Evolutionary conservation across 2,329 filamentous ascomycete genomes (phyloP), one percentile per base, ranked within the genome.

Genomic region (Colletotrichum higginsianum): DNA sequence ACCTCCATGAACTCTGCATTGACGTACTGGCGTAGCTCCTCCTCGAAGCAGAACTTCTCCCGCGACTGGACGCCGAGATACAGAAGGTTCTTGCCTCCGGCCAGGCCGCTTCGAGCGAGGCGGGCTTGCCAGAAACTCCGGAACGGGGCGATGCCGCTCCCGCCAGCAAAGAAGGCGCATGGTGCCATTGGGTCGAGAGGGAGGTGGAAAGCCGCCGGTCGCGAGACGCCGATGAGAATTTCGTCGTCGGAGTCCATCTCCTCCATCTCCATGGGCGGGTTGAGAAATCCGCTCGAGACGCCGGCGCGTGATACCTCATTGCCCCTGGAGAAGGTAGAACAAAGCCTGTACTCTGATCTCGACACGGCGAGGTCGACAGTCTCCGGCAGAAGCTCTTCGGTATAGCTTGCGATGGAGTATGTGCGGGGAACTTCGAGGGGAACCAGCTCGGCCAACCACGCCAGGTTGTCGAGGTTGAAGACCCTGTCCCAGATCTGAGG

Each of bases 41-140:
- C 80, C 72, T 87, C 85, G 71, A 86, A 87, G 72, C 84, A 85
- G 65, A 87, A 86, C 73, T 86, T 88, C 7, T 87, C 86, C 1
- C 87, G 83, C 0, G 82, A 86, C 74, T 88, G 86, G 0, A 88
- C 86, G 2, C 86, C 87, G 1, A 88, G 79, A 57, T 87, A 88
- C 1, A 88, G 77, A 18, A 86, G 80, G 58, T 87, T 87, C 18
- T 82, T 79, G 0, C 85, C 85, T 11, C 85, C 82, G 0, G 82
- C 78, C 0, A 80, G 77, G 7, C 80, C 70, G 38, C 61, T 72
- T 9, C 61, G 66, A 7, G 66, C 80, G 8, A 82, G 79, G 0
- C 86, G 83, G 15, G 84, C 80, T 75, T 88, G 85, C 86, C 86
- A 88, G 74, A 88, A 88, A 57, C 85, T 85, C 4, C 86, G 81